Base-by-base conservation (phyloP, 371 early-diverging fungal genomes). In the Apophysomyces sp. region DNA sequence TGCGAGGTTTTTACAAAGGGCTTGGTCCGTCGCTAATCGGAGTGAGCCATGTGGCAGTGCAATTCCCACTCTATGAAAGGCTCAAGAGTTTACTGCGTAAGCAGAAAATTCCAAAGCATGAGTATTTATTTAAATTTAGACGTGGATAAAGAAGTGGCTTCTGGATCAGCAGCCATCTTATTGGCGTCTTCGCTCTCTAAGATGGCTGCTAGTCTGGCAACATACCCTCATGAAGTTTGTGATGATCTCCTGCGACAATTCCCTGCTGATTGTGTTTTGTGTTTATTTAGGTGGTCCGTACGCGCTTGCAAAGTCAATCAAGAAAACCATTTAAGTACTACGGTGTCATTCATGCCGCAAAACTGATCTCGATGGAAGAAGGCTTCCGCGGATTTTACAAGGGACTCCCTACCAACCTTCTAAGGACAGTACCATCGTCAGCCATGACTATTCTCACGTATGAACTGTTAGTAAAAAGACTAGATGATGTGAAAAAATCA, bases 61-160 rank as follows among this genome's bases (percentile, higher is more conserved):
- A 97, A 71, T 98, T 98, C 65, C 97, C 97, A 32, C 76, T 96
- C 26, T 98, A 98, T 77, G 98, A 98, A 75, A 80, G 86, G 58
- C 74, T 98, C 54, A 97, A 96, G 69, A 30, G 65, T 24, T 76
- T 73, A 71, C 68, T 87, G 18, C 77, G 86, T 85, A 83, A 75
- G 84, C 76, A 0, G 6, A 13, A 21, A 21, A 6, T 4, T n/a
- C 11, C 21, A 8, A 21, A 16, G 4, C 16, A 8, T 7, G 8
- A 18, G 24, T 40, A 60, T 40, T 34, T n/a, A 32, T 12, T 13
- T 52, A 21, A n/a, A 13, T 51, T 21, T 56, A 57, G 68, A 66
- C 18, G 62, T 55, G 11, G 67, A 71, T 60, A 63, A 56, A 58
- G 39, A 58, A 18, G 58, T 26, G 26, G 53, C 65, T 8, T 60